These are phyloP conservation scores for Daldinia childiae DNA, from an alignment of 495 filamentous ascomycete species.

Conservation along the genomic window DNA sequence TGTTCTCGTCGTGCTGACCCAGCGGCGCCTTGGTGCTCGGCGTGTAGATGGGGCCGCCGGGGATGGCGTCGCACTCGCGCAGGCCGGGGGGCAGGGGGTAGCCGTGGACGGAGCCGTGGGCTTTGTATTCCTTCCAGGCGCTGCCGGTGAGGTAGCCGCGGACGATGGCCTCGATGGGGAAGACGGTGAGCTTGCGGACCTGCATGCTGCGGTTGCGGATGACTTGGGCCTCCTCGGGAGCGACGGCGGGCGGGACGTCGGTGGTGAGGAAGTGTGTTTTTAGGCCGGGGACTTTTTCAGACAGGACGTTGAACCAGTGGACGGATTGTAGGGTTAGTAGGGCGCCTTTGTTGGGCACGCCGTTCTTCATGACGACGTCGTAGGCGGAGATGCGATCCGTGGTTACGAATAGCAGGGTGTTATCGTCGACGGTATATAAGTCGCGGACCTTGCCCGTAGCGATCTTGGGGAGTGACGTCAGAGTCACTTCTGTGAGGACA, in stretches of 20 bases:
- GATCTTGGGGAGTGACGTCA: constrained; percentile 29
- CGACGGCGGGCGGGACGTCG: constrained; percentile 65
- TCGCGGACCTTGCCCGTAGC: constrained; percentile 78
- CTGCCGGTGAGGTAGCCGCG: constrained; percentile 94
- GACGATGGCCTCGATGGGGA: constrained; percentile 85
- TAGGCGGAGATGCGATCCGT: constrained; percentile 94
- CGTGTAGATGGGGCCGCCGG: constrained; percentile 79
- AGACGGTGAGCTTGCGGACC: constrained; percentile 78
- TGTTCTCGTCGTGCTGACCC: constrained; percentile 91
- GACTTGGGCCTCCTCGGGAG: constrained; percentile 54
- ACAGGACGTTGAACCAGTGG: constrained; percentile 85
- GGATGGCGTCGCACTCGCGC: constrained; percentile 76
- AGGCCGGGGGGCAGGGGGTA: constrained; percentile 73
- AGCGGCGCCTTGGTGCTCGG: constrained; percentile 89
- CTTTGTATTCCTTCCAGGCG: constrained; percentile 82
- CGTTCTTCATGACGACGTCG: constrained; percentile 92
- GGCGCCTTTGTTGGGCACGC: constrained; percentile 83
- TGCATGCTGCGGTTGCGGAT: constrained; percentile 81
- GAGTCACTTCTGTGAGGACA: constrained; percentile 15
- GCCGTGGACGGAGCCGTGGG: constrained; percentile 81
- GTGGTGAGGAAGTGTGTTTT: constrained; percentile 81
- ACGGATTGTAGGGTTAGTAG: constrained; percentile 85
- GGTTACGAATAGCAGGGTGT: constrained; percentile 86
- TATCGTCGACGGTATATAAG: constrained; percentile 77
- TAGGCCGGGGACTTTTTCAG: constrained; percentile 69